A percentile compares a stretch with the other conserved stretches of the same genome.
phyloP scores from a whole-genome alignment of 2,329 filamentous ascomycete species.

The Microsporum canis region DNA sequence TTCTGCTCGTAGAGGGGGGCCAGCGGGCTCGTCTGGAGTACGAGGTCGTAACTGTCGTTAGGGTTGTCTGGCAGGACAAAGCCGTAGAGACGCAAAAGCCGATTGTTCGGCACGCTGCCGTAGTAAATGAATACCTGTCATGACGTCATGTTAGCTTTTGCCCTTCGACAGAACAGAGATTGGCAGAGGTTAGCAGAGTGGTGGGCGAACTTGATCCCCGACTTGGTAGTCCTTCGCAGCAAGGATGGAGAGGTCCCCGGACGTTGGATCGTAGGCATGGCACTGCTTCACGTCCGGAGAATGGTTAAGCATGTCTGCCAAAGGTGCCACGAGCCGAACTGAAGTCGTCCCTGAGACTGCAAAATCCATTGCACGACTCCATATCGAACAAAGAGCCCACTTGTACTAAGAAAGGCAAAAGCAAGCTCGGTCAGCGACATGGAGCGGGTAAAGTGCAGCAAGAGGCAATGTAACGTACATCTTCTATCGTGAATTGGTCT shows the following conservation, averaged over 20 bases:
- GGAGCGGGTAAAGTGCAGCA: conserved; percentile 12
- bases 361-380: conserved; percentile 29
- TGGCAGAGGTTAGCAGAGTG: conserved; percentile 13
- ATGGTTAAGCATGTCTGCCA: conserved; percentile 32
- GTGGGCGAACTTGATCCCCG: conserved; percentile 26
- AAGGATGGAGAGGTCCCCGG: conserved; percentile 25
- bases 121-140: conserved; percentile 27
- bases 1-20: conserved; percentile 27
- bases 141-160: conserved; percentile 5
- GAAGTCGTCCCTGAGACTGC: conserved; percentile 15
- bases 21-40: conserved; percentile 26
- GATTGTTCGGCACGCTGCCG: conserved; percentile 26
- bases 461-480: conserved; percentile 22
- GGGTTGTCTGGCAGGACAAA: conserved; percentile 29
- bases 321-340: conserved; percentile 23
- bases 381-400: conserved; percentile 25
- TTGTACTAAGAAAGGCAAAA: conserved; percentile 24
- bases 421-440: conserved; percentile 14
- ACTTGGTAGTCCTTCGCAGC: conserved; percentile 22
- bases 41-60: conserved; percentile 29
- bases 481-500: conserved; percentile 24
- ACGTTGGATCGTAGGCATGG: conserved; percentile 26
- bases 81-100: conserved; percentile 30
- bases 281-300: conserved; percentile 25
- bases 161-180: conserved; percentile 14